These are phyloP conservation scores for Huiozyma naganishii DNA, from an alignment of 805 yeast species.

Conservation along the genomic window DNA sequence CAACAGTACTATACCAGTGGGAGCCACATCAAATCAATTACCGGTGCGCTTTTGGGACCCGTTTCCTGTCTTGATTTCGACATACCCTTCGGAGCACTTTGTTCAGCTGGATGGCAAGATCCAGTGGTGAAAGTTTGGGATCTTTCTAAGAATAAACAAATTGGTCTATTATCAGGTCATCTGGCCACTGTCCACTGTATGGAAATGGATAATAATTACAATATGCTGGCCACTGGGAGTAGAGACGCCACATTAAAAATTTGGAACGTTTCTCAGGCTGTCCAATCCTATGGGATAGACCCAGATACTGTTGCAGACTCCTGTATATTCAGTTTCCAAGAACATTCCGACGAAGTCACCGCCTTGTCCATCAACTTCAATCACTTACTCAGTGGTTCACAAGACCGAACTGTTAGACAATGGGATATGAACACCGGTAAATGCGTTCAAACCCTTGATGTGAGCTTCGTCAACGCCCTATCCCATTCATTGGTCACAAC, in stretches of 20 bases:
- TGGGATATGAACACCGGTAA: constrained; percentile 64
- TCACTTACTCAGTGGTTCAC: constrained; percentile 57
- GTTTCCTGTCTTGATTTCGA: constrained; percentile 58
- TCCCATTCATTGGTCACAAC: constrained; percentile 1
- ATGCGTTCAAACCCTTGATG: constrained; percentile 61
- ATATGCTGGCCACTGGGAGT: constrained; percentile 41
- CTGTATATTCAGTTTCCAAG: constrained; percentile 41
- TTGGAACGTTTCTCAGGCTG: constrained; percentile 38
- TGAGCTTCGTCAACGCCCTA: constrained; percentile 21
- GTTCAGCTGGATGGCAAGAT: constrained; percentile 62
- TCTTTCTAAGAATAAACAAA: constrained; percentile 41
- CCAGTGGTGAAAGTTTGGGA: constrained; percentile 82
- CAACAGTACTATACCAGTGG: constrained; percentile 58
- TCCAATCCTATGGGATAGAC: constrained; percentile 1
- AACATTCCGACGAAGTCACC: constrained; percentile 58
- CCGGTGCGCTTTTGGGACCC: constrained; percentile 40
- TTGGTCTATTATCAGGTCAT: constrained; percentile 51
- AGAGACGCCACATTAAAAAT: constrained; percentile 51
- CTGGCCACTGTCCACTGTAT: constrained; percentile 45
- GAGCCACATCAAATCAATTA: constrained; percentile 37
- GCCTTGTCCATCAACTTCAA: constrained; percentile 45
- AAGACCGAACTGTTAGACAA: constrained; percentile 61
- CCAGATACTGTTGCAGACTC: constrained; percentile 9
- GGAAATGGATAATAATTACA: constrained; percentile 42
- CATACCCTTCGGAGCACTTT: constrained; percentile 63